Conservation (phyloP, 192 early-diverging fungal genomes). For the Linnemannia elongata region DNA sequence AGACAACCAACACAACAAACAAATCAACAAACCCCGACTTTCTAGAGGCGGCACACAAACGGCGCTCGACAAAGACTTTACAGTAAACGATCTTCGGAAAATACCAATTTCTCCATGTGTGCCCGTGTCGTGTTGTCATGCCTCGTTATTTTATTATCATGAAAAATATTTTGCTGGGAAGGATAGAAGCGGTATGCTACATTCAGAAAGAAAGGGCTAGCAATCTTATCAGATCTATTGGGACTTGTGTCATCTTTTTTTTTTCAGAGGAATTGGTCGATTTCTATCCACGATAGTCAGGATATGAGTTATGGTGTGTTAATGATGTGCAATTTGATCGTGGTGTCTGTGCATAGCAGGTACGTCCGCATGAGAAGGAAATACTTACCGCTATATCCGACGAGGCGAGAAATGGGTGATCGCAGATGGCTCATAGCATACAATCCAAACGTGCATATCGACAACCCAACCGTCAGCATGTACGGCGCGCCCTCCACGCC, state of each 20-base stretch:
- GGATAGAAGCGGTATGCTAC: not conserved
- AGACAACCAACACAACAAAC: not conserved
- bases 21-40: not conserved
- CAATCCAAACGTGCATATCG: constrained; percentile 41
- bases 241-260: not conserved
- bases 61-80: not conserved
- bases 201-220: not conserved
- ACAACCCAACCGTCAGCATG: constrained; percentile 41
- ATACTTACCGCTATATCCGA: constrained; percentile 50
- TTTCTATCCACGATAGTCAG: constrained; percentile 14
- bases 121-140: not conserved
- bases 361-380: not conserved
- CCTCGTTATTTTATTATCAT: not conserved
- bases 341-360: no score
- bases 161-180: not conserved
- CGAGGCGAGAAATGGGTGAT: constrained; percentile 32
- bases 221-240: not conserved
- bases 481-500: constrained; percentile 51
- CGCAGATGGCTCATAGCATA: constrained; percentile 34
- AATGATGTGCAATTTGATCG: no score
- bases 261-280: constrained; percentile 44
- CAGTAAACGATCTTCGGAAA: constrained; percentile 3
- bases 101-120: not conserved
- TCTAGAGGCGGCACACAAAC: not conserved
- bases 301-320: not conserved